phyloP scores from a whole-genome alignment of 2,329 filamentous ascomycete species.

The Penicillium sp. region DNA sequence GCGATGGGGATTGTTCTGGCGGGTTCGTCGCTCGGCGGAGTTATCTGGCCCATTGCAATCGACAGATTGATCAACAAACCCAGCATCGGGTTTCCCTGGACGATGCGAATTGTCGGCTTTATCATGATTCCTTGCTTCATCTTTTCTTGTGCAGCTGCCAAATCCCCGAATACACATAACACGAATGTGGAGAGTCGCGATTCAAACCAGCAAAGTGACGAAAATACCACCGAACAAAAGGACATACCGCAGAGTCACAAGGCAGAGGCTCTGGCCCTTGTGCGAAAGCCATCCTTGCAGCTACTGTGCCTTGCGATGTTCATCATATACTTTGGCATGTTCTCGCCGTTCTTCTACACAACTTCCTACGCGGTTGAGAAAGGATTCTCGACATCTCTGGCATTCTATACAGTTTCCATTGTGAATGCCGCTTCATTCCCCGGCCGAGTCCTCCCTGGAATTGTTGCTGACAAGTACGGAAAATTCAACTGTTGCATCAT shows the following conservation, averaged over 20 bases:
- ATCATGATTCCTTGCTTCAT: slow-evolving; percentile 41
- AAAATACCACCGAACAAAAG: background rate
- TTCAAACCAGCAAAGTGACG: background rate
- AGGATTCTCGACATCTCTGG: slow-evolving; percentile 31
- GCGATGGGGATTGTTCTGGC: slow-evolving; percentile 37
- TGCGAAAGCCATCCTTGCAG: slow-evolving; percentile 24
- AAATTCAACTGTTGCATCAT: slow-evolving; percentile 36
- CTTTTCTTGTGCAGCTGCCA: slow-evolving; percentile 30
- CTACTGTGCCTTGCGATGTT: slow-evolving; percentile 36
- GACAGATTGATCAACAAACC: slow-evolving; percentile 30
- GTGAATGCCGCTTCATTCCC: slow-evolving; percentile 42
- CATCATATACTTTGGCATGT: slow-evolving; percentile 42
- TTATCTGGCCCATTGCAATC: slow-evolving; percentile 39
- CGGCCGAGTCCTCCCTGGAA: slow-evolving; percentile 38
- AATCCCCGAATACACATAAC: background rate
- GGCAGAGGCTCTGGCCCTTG: slow-evolving; percentile 10
- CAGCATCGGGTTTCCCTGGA: slow-evolving; percentile 37
- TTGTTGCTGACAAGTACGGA: slow-evolving; percentile 39
- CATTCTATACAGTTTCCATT: slow-evolving; percentile 42
- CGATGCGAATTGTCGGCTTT: slow-evolving; percentile 42
- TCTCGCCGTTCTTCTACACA: slow-evolving; percentile 42
- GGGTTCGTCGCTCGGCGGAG: slow-evolving; percentile 38
- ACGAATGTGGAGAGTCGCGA: background rate
- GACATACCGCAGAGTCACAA: slow-evolving; percentile 2
- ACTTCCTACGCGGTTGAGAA: slow-evolving; percentile 31